Evolutionary conservation across 306 rosid genomes (phyloP).

Genomic region (Lithocarpus polystachyus): DNA sequence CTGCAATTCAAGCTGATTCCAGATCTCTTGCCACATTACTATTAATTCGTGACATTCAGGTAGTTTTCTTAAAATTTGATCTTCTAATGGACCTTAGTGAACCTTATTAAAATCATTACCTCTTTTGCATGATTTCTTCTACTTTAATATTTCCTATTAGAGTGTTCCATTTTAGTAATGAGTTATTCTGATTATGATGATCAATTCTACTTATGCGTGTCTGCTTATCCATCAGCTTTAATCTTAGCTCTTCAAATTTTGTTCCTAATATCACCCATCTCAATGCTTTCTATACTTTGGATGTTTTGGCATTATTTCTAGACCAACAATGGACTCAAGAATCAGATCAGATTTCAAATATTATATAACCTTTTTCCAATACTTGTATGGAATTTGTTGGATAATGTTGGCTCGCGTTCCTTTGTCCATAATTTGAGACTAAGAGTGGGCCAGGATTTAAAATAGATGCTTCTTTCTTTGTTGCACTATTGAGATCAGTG

Average conservation of each 20-base stretch:
- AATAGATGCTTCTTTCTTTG: neutral
- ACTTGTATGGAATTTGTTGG: neutral
- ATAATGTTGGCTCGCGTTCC: neutral
- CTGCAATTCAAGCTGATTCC: slow-evolving; percentile 96
- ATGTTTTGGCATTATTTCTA: neutral
- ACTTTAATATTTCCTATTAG: neutral
- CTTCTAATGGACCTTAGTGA: neutral
- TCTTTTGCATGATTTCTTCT: neutral
- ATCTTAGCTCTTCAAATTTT: neutral
- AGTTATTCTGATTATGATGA: neutral
- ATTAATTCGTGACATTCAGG: slow-evolving; percentile 92
- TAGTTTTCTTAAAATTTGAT: slow-evolving; percentile 26
- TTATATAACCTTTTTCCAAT: neutral
- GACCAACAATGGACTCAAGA: neutral
- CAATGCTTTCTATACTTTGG: neutral
- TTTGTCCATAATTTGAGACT: neutral
- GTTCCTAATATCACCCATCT: neutral
- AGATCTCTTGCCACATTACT: slow-evolving; percentile 94
- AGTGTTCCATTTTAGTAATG: neutral
- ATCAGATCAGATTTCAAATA: neutral
- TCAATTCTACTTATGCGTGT: neutral
- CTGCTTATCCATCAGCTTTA: neutral
- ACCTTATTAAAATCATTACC: neutral
- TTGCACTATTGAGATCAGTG: neutral
- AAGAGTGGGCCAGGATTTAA: neutral